Evolutionary conservation across 2,329 filamentous ascomycete genomes (phyloP).

Genomic region (Coniochaeta hoffmannii): DNA sequence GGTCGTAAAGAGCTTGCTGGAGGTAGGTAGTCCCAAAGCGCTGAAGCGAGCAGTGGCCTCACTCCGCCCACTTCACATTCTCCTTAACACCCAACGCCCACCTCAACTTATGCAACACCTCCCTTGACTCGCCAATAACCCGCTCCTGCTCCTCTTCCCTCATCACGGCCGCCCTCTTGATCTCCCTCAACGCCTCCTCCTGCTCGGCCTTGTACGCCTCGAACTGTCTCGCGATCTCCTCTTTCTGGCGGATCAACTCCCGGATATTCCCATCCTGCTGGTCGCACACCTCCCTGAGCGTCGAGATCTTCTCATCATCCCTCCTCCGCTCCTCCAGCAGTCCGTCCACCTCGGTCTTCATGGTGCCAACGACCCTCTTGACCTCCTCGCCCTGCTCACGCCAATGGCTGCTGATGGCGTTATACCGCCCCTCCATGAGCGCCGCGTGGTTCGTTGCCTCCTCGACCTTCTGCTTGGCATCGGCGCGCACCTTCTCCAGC

Average conservation of each 20-base stretch:
- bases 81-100: conserved; percentile 66
- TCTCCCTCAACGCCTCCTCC: conserved; percentile 50
- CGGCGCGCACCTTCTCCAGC: conserved; percentile 53
- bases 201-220: conserved; percentile 58
- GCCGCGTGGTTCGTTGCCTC: conserved; percentile 57
- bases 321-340: conserved; percentile 47
- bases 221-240: conserved; percentile 52
- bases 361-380: conserved; percentile 39
- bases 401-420: conserved; percentile 58
- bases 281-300: conserved; percentile 61
- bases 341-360: conserved; percentile 45
- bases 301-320: conserved; percentile 57
- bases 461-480: conserved; percentile 56
- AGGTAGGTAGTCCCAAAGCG: too few species aligned
- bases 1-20: too few species aligned
- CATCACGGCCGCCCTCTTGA: conserved; percentile 48
- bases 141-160: conserved; percentile 55
- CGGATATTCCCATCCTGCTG: conserved; percentile 65
- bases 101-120: conserved; percentile 59
- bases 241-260: conserved; percentile 52
- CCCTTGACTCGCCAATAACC: conserved; percentile 49
- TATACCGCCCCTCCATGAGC: conserved; percentile 64
- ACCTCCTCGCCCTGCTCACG: conserved; percentile 59
- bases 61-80: conserved; percentile 49
- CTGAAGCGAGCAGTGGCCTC: too few species aligned